Percentiles rank a stretch among this genome's conserved stretches.
Evolutionary conservation across 192 early-diverging fungal genomes (phyloP).

Genomic region (Podila epigama): DNA sequence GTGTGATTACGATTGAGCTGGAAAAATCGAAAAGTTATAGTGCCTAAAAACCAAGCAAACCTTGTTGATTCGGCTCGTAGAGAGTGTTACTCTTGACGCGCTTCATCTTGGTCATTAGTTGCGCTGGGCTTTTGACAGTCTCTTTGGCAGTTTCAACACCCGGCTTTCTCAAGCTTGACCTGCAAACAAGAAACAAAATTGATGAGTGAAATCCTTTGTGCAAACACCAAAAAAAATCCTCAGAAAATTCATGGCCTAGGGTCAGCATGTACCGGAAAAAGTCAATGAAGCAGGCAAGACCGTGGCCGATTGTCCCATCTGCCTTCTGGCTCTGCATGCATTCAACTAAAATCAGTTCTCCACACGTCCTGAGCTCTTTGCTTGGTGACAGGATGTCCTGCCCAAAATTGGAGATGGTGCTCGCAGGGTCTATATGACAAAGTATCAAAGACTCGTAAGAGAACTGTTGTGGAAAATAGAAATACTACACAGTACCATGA

Average conservation of each 20-base stretch:
- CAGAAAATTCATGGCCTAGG: too few relatives aligned
- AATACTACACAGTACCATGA: too few relatives aligned
- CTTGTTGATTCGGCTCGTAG: too few relatives aligned
- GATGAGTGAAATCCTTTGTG: too few relatives aligned
- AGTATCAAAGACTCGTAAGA: too few relatives aligned
- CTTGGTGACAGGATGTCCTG: constrained; percentile 1
- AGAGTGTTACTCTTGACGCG: not conserved
- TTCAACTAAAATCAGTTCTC: constrained; percentile 9
- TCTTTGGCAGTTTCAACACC: not conserved
- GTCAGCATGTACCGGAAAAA: constrained; percentile 11
- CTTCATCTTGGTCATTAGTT: not conserved
- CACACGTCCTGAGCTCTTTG: not conserved
- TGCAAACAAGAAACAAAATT: too few relatives aligned
- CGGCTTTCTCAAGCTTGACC: too few relatives aligned
- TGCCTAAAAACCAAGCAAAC: not conserved
- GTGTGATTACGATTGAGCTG: too few relatives aligned
- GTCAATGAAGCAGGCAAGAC: constrained; percentile 12
- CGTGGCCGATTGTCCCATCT: constrained; percentile 14
- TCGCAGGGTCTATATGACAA: constrained; percentile 2
- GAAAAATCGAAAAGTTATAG: too few relatives aligned
- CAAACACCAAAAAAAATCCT: not conserved
- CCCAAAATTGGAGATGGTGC: constrained; percentile 5
- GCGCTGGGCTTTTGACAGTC: constrained; percentile 10
- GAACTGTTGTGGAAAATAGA: too few relatives aligned
- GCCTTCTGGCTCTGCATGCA: constrained; percentile 11